Base-by-base conservation (phyloP, 2,329 filamentous ascomycete genomes). In the Aureobasidium sp. region DNA sequence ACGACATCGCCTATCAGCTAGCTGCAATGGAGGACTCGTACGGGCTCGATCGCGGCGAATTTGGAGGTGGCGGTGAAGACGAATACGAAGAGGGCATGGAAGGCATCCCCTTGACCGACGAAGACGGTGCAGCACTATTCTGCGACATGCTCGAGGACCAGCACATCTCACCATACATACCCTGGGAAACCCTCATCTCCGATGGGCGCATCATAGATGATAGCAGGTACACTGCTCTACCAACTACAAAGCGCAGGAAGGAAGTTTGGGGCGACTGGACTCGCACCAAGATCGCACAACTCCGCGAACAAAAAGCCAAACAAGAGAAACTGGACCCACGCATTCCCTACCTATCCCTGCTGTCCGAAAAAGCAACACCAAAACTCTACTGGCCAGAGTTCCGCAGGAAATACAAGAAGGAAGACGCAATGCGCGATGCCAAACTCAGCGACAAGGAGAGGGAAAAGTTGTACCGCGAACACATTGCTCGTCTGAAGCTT, bases 361-460 rank as follows among this genome's bases (percentile, higher is more conserved):
- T 99, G 34, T 86, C 93, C 65, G 84, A 87, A 53, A 84, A 91
- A 67, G 93, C 92, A 0, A 94, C 87, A 0, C 88, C 90, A 0
- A 97, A 96, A 76, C 81, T 99, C 1, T 99, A 96, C 79, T 99
- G 94, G 94, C 88, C 90, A 0, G 94, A 99, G 72, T 99, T 99
- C 76, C 91, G 90, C 69, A 82, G 94, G 37, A 99, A 97, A 72
- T 94, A 86, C 75, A 88, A 88, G 67, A 92, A 88, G 66, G 91
- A 96, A 66, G 75, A 83, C 0, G 83, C 87, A 58, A 91, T 99
- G 88, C 88, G 87, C 64, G 88, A 93, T 63, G 78, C 84, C 17
- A 77, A 78, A 63, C 67, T 80, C 4, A 67, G 72, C 22, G 80
- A 81, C 69, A 90, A 88, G 72, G 90, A 93, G 58, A 82, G 88